Evolutionary conservation across 345 rosid genomes (phyloP).

Genomic region (Syzygium grande): DNA sequence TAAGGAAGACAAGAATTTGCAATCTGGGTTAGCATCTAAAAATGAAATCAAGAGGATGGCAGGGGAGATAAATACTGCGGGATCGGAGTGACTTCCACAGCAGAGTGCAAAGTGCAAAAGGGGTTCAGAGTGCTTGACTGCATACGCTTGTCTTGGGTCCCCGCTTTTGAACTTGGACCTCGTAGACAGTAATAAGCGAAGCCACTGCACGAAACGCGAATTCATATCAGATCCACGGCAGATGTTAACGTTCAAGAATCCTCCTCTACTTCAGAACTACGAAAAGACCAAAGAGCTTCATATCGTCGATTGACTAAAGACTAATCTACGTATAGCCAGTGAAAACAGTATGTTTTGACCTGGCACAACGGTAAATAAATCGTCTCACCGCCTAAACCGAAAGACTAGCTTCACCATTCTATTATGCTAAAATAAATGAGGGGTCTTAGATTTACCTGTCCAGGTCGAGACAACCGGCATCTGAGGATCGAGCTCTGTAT

Average conservation of each 20-base stretch:
- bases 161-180: constrained; percentile 63
- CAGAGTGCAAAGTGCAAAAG: constrained; percentile 80
- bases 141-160: constrained; percentile 64
- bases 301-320: neutral
- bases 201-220: constrained; percentile 39
- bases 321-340: neutral
- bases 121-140: constrained; percentile 57
- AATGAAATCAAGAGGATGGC: neutral
- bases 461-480: constrained; percentile 86
- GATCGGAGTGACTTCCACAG: constrained; percentile 93
- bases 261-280: neutral
- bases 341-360: neutral
- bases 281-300: neutral
- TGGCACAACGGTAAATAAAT: neutral
- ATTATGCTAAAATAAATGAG: neutral
- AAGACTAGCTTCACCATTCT: neutral
- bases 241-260: neutral
- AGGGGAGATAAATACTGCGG: constrained; percentile 48
- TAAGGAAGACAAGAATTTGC: neutral
- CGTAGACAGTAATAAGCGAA: constrained; percentile 58
- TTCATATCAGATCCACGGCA: neutral
- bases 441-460: constrained; percentile 45
- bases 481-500: constrained; percentile 74
- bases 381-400: neutral
- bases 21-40: neutral